Percentiles rank a stretch among this genome's conserved stretches.
Evolutionary conservation across 768 basidiomycete species (phyloP).

Genomic region (Hysterangium stoloniferum): DNA sequence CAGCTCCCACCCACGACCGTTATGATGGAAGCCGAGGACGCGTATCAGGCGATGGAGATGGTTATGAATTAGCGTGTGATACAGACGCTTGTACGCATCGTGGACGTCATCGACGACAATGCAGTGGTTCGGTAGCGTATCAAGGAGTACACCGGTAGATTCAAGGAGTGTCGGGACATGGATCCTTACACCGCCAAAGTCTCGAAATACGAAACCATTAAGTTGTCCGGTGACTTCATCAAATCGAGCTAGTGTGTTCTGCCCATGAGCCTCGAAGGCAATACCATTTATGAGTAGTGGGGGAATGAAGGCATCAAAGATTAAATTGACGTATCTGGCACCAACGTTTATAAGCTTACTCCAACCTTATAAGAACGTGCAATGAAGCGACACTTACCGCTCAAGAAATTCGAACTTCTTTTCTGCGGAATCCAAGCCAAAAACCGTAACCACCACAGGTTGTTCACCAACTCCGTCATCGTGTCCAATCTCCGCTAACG

Average conservation of each 20-base stretch:
- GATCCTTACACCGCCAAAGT: conserved; percentile 50
- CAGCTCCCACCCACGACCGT: conserved; percentile 45
- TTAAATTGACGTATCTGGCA: conserved; percentile 41
- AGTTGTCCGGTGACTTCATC: conserved; percentile 34
- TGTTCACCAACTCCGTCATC: conserved; percentile 25
- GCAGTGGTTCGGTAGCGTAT: conserved; percentile 47
- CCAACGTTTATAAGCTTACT: neutral
- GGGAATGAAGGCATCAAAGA: conserved; percentile 45
- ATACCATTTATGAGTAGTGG: conserved; percentile 46
- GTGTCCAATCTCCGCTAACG: conserved; percentile 47
- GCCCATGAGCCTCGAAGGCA: conserved; percentile 56
- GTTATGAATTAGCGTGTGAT: conserved; percentile 54
- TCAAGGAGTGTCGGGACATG: conserved; percentile 40
- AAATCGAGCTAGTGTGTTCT: conserved; percentile 46
- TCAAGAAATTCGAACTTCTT: conserved; percentile 42
- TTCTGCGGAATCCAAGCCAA: conserved; percentile 37
- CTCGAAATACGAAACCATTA: conserved; percentile 46
- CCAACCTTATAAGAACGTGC: neutral
- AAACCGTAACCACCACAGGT: conserved; percentile 40
- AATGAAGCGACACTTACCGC: conserved; percentile 25
- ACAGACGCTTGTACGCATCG: conserved; percentile 49
- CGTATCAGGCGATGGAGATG: conserved; percentile 51
- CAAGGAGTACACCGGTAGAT: conserved; percentile 35
- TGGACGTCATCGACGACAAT: conserved; percentile 39
- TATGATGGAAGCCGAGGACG: conserved; percentile 42